phyloP scores from a whole-genome alignment of 257 asterid genomes.

The Petunia axillaris region DNA sequence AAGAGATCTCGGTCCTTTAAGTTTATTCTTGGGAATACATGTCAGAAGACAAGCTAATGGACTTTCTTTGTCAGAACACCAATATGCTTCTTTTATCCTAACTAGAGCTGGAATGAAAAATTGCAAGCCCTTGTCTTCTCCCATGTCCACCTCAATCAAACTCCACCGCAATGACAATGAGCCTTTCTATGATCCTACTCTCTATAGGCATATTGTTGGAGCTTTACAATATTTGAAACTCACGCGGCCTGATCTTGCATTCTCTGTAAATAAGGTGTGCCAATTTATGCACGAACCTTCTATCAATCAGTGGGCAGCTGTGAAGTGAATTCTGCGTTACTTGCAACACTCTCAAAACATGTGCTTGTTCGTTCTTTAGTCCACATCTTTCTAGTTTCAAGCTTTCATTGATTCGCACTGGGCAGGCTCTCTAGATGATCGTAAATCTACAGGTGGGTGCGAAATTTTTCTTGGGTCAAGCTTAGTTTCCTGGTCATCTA shows the following conservation, averaged over 20 bases:
- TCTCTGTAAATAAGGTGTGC: neutral
- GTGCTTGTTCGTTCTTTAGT: neutral
- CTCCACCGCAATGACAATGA: no score
- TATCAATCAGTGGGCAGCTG: neutral
- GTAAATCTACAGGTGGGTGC: neutral
- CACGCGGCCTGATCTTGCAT: slow-evolving; percentile 14
- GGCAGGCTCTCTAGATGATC: neutral
- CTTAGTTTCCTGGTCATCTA: neutral
- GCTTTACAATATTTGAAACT: neutral
- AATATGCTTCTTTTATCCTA: no score
- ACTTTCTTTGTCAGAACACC: no score
- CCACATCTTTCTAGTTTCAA: neutral
- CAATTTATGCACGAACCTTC: neutral
- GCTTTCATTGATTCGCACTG: neutral
- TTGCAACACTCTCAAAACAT: neutral
- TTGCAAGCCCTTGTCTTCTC: no score
- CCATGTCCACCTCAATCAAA: no score
- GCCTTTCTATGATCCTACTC: neutral
- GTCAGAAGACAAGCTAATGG: no score
- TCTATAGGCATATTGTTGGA: neutral
- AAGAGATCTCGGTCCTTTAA: no score
- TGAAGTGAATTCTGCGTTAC: neutral
- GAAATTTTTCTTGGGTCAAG: neutral
- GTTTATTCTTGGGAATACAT: no score
- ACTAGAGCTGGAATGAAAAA: no score